These are phyloP conservation scores for Pyrenochaeta sp. DNA, from an alignment of 2,329 filamentous ascomycete genomes.

Conservation along the genomic window DNA sequence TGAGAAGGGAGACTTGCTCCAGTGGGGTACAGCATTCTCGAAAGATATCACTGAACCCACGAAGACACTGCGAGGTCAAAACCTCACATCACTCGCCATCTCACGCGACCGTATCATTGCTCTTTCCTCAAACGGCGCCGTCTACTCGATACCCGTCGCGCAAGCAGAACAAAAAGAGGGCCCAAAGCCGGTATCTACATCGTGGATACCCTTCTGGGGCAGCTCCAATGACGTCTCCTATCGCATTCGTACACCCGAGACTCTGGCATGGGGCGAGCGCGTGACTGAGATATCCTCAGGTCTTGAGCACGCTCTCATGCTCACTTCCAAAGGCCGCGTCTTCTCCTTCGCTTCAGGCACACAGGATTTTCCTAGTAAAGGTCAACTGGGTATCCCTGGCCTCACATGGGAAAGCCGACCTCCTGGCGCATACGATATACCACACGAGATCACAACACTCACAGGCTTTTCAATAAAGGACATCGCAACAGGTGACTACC, in stretches of 20 bases:
- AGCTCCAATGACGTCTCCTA: conserved; percentile 71
- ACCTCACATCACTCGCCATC: conserved; percentile 77
- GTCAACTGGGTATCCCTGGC: conserved; percentile 87
- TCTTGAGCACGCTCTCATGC: conserved; percentile 83
- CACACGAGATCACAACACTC: conserved; percentile 79
- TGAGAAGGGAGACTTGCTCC: conserved; percentile 86
- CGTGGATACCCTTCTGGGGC: conserved; percentile 80
- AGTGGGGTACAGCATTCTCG: conserved; percentile 87
- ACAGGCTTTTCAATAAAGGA: conserved; percentile 74
- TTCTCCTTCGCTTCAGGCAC: conserved; percentile 88
- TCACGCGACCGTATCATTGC: conserved; percentile 86
- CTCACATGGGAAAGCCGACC: conserved; percentile 82
- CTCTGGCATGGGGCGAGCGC: conserved; percentile 73
- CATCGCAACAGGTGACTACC: conserved; percentile 85
- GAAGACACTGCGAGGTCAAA: conserved; percentile 80
- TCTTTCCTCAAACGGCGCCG: conserved; percentile 74
- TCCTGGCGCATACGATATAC: conserved; percentile 78
- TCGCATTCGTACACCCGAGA: conserved; percentile 72
- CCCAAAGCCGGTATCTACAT: conserved; percentile 68
- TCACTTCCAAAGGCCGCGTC: conserved; percentile 84
- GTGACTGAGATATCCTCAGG: conserved; percentile 79
- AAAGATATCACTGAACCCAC: conserved; percentile 69
- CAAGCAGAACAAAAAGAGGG: conserved; percentile 73
- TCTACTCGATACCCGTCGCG: conserved; percentile 86
- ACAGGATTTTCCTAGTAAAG: conserved; percentile 78